A percentile compares a stretch with the other conserved stretches of the same genome.
phyloP scores from a whole-genome alignment of 2,329 filamentous ascomycete species.

The Blastomyces percursus region DNA sequence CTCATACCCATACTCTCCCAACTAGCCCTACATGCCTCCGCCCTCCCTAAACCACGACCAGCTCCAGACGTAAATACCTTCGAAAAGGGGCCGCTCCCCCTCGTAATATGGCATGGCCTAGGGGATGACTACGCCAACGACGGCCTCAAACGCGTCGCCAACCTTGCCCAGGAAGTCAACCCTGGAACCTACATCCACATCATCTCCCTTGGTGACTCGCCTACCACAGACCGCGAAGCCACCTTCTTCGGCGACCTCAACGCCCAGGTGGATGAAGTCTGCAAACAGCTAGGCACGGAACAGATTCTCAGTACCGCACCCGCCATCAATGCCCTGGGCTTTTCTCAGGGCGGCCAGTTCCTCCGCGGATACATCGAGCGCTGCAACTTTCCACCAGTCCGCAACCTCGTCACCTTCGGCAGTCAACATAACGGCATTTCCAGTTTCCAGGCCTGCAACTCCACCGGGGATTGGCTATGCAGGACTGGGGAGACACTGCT shows the following conservation, averaged over 20 bases:
- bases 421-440: slow-evolving; percentile 87
- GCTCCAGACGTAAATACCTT: background rate
- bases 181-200: slow-evolving; percentile 78
- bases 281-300: slow-evolving; percentile 61
- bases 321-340: slow-evolving; percentile 81
- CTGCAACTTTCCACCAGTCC: slow-evolving; percentile 65
- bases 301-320: slow-evolving; percentile 71
- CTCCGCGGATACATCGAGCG: slow-evolving; percentile 82
- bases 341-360: slow-evolving; percentile 94
- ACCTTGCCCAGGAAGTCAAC: slow-evolving; percentile 60
- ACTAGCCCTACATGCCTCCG: background rate
- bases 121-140: slow-evolving; percentile 58
- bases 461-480: slow-evolving; percentile 63
- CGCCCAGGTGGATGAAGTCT: slow-evolving; percentile 63
- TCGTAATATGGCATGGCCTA: slow-evolving; percentile 91
- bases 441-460: slow-evolving; percentile 63
- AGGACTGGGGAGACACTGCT: slow-evolving; percentile 67
- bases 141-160: slow-evolving; percentile 59
- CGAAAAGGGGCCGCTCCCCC: slow-evolving; percentile 51
- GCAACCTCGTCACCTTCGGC: slow-evolving; percentile 76
- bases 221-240: slow-evolving; percentile 60
- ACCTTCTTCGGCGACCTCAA: slow-evolving; percentile 90
- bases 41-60: background rate
- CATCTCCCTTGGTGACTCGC: slow-evolving; percentile 58
- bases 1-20: background rate